These are phyloP conservation scores for Mycena leptocephala DNA, from an alignment of 768 basidiomycete species.

Conservation along the genomic window DNA sequence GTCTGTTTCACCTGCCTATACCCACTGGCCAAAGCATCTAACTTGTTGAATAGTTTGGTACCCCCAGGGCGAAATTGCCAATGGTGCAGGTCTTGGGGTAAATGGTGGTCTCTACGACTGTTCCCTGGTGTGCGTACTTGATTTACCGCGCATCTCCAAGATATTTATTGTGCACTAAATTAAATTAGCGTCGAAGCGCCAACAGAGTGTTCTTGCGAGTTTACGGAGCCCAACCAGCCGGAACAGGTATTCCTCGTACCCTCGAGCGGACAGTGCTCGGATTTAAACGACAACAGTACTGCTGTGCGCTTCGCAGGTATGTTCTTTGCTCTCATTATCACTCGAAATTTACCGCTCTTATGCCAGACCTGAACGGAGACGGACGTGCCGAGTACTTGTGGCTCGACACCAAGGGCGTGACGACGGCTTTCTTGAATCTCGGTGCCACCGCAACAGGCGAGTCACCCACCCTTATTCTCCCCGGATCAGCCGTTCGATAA, in stretches of 20 bases:
- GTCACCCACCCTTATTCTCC: background rate
- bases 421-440: constrained; percentile 11
- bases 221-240: background rate
- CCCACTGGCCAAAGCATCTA: no score
- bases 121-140: background rate
- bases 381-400: constrained; percentile 10
- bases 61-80: constrained; percentile 11
- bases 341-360: background rate
- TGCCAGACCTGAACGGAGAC: constrained; percentile 7
- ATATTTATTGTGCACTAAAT: background rate
- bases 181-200: background rate
- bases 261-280: constrained; percentile 1
- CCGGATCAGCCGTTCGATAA: no score
- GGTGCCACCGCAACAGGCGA: background rate
- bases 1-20: background rate
- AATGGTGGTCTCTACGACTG: constrained; percentile 19
- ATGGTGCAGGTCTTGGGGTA: constrained; percentile 1
- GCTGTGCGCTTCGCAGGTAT: constrained; percentile 14
- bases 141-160: background rate
- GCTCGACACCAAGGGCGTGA: constrained; percentile 6
- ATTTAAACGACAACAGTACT: constrained; percentile 14
- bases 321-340: background rate
- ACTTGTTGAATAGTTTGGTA: background rate
- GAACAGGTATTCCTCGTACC: background rate
- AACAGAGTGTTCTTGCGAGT: background rate